A percentile compares a stretch with the other conserved stretches of the same genome.
These are phyloP conservation scores for Conidiobolus incongruus DNA, from an alignment of 371 early-diverging fungal genomes.

Conservation along the genomic window DNA sequence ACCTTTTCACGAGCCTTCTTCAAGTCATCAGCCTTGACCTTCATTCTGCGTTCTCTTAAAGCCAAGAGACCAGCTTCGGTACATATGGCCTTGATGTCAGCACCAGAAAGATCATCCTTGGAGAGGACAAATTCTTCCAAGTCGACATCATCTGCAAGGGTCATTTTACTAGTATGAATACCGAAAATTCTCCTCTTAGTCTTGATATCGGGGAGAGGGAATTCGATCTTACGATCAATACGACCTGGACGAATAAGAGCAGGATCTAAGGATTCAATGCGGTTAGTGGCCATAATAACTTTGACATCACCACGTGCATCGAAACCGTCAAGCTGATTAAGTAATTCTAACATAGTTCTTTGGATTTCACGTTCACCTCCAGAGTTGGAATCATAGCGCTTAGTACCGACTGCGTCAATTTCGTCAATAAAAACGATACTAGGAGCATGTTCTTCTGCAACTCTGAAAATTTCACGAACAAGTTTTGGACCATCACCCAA, in stretches of 20 bases:
- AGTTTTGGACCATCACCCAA: conserved; percentile 99
- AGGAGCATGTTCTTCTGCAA: conserved; percentile 98
- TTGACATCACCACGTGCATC: conserved; percentile 99
- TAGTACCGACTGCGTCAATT: conserved; percentile 99
- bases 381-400: conserved; percentile 93
- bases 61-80: conserved; percentile 99
- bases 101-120: conserved; percentile 98
- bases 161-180: conserved; percentile 98
- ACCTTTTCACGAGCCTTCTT: conserved; percentile 98
- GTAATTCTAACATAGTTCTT: conserved; percentile 99
- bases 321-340: conserved; percentile 99
- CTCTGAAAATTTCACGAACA: conserved; percentile 97
- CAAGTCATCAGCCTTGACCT: conserved; percentile 96
- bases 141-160: conserved; percentile 90
- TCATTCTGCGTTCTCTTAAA: conserved; percentile 97
- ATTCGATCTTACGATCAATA: conserved; percentile 99
- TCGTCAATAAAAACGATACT: conserved; percentile 99
- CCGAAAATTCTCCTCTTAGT: conserved; percentile 97
- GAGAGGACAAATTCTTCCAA: conserved; percentile 96
- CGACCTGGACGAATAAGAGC: conserved; percentile 98
- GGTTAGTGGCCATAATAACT: conserved; percentile 99
- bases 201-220: conserved; percentile 97
- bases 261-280: conserved; percentile 97
- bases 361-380: conserved; percentile 99
- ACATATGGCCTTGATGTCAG: conserved; percentile 99